phyloP scores from a whole-genome alignment of 768 basidiomycete genomes.

The Grammothele lineata region DNA sequence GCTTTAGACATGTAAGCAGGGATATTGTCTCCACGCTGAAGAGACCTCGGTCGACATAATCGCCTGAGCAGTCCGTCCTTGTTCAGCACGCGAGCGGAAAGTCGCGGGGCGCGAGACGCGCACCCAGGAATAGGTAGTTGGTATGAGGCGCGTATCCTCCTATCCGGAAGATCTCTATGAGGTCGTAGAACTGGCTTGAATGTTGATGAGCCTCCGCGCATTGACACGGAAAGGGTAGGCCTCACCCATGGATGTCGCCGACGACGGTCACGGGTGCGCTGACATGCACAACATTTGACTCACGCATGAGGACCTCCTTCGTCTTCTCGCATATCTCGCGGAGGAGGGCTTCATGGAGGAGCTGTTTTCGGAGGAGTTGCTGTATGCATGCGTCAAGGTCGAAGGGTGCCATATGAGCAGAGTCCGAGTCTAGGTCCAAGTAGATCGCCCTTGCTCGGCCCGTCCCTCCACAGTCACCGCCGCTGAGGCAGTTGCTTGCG shows the following conservation, averaged over 20 bases:
- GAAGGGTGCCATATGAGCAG: conserved; percentile 52
- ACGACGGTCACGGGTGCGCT: conserved; percentile 97
- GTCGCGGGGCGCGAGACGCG: conserved; percentile 26
- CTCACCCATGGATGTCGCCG: conserved; percentile 98
- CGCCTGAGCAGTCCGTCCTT: conserved; percentile 51
- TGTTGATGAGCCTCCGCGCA: conserved; percentile 27
- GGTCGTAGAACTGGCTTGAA: conserved; percentile 96
- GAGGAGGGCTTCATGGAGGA: conserved; percentile 89
- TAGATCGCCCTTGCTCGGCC: neutral
- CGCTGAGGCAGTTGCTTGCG: neutral
- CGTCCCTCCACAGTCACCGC: neutral
- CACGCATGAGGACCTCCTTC: conserved; percentile 98
- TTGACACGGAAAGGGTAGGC: conserved; percentile 17
- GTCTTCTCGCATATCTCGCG: conserved; percentile 99
- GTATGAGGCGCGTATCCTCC: conserved; percentile 95
- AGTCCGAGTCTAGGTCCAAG: conserved; percentile 2
- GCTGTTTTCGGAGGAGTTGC: conserved; percentile 85
- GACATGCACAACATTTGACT: conserved; percentile 97
- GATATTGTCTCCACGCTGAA: conserved; percentile 99
- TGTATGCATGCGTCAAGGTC: conserved; percentile 96
- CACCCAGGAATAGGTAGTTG: conserved; percentile 97
- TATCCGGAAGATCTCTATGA: conserved; percentile 98
- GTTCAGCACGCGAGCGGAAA: conserved; percentile 4
- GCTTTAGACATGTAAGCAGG: conserved; percentile 91
- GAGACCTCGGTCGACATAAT: conserved; percentile 96